Percentiles rank a stretch among this genome's conserved stretches.
Conservation (phyloP, 371 early-diverging fungal genomes). For the Polyrhizophydium stewartii region DNA sequence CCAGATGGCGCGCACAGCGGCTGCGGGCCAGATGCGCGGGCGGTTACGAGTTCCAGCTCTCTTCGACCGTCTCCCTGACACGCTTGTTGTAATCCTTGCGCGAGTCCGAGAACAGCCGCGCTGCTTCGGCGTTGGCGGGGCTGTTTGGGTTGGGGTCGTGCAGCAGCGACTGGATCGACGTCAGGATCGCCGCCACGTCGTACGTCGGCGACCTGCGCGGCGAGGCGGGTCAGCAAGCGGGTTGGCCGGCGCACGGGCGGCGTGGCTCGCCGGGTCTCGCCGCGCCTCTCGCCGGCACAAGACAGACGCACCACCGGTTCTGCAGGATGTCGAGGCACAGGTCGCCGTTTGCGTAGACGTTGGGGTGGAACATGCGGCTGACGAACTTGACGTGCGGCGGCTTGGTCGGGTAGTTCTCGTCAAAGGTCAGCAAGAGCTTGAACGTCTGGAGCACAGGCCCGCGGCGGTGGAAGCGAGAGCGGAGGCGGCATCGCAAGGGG, state of each 20-base stretch:
- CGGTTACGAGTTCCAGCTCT: slow-evolving; percentile 63
- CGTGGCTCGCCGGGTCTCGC: background rate
- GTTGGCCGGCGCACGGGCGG: too few relatives aligned
- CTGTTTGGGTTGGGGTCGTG: slow-evolving; percentile 98
- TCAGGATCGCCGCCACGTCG: slow-evolving; percentile 94
- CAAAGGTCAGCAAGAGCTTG: slow-evolving; percentile 93
- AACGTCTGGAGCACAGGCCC: slow-evolving; percentile 85
- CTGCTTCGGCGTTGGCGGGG: slow-evolving; percentile 98
- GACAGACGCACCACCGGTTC: slow-evolving; percentile 72
- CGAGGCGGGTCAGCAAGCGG: background rate
- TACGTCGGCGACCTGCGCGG: slow-evolving; percentile 80
- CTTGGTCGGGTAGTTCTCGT: slow-evolving; percentile 95
- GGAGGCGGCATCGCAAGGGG: background rate
- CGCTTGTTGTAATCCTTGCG: slow-evolving; percentile 89
- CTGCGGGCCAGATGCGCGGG: background rate
- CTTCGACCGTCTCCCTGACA: slow-evolving; percentile 92
- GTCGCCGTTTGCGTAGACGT: slow-evolving; percentile 98
- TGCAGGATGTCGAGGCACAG: slow-evolving; percentile 98
- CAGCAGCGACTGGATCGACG: slow-evolving; percentile 95
- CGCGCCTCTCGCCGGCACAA: background rate
- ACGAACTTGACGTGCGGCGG: slow-evolving; percentile 98
- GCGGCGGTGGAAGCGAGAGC: too few relatives aligned
- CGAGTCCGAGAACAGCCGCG: slow-evolving; percentile 89
- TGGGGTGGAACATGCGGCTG: slow-evolving; percentile 98
- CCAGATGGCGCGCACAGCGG: too few relatives aligned